These are phyloP conservation scores for Fagopyrum tataricum DNA, from an alignment of 148 eudicot genomes.

Conservation along the genomic window DNA sequence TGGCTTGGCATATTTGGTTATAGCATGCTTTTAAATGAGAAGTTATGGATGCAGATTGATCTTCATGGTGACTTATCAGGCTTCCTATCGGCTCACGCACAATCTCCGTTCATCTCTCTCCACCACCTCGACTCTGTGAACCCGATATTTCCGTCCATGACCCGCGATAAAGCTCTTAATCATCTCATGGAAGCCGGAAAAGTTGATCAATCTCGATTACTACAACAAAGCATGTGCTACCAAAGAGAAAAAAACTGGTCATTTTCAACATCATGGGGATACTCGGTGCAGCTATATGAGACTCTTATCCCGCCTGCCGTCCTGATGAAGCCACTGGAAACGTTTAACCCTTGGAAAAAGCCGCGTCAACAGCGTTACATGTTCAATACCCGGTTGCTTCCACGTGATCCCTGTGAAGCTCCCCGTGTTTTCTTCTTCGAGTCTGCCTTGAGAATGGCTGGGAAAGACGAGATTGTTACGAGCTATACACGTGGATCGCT, in stretches of 20 bases:
- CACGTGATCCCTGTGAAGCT: slow-evolving; percentile 36
- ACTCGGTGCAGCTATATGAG: slow-evolving; percentile 44
- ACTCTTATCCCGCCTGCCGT: slow-evolving; percentile 30
- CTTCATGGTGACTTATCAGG: slow-evolving; percentile 43
- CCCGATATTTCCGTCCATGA: slow-evolving; percentile 49
- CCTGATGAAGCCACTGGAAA: slow-evolving; percentile 43
- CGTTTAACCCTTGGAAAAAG: slow-evolving; percentile 45
- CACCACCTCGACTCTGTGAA: slow-evolving; percentile 47
- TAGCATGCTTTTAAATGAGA: background rate
- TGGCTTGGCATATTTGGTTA: background rate
- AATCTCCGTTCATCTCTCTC: slow-evolving; percentile 40
- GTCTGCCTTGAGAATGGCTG: slow-evolving; percentile 16
- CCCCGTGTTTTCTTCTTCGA: slow-evolving; percentile 51
- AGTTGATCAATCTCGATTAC: slow-evolving; percentile 32
- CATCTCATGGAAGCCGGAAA: slow-evolving; percentile 48
- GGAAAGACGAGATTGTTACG: slow-evolving; percentile 19
- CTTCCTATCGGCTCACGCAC: slow-evolving; percentile 45
- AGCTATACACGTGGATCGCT: slow-evolving; percentile 29
- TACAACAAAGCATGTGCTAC: slow-evolving; percentile 64
- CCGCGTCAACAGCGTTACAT: slow-evolving; percentile 27
- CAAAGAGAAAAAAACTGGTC: slow-evolving; percentile 38
- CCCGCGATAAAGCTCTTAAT: slow-evolving; percentile 28
- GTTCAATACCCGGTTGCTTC: slow-evolving; percentile 41
- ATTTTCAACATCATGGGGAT: slow-evolving; percentile 61
- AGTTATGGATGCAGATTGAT: slow-evolving; percentile 32